Conservation (phyloP, 257 asterid genomes). For the Fraxinus pennsylvanica region DNA sequence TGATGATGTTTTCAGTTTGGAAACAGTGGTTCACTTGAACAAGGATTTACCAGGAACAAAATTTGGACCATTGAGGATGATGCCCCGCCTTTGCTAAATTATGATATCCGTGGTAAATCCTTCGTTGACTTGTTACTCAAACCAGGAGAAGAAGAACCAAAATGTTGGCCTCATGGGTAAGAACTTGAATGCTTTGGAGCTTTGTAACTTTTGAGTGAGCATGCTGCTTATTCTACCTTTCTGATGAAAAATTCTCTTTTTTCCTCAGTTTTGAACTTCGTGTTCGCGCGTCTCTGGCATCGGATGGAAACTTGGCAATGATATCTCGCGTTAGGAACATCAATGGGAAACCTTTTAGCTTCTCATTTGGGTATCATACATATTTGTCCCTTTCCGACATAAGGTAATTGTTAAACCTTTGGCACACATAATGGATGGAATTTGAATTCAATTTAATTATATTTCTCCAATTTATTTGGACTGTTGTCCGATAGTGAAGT, state of each 20-base stretch:
- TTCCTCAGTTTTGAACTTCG: conserved; percentile 76
- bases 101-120: conserved; percentile 64
- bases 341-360: conserved; percentile 82
- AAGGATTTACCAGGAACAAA: conserved; percentile 81
- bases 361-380: conserved; percentile 87
- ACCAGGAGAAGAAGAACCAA: conserved; percentile 83
- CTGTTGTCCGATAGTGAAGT: conserved; percentile 63
- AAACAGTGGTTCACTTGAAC: conserved; percentile 65
- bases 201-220: neutral
- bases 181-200: conserved; percentile 13
- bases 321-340: conserved; percentile 84
- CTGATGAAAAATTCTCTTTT: conserved; percentile 19
- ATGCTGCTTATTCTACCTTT: neutral
- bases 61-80: conserved; percentile 76
- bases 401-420: conserved; percentile 43
- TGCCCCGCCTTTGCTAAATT: conserved; percentile 72
- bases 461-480: neutral
- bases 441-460: neutral
- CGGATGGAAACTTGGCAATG: conserved; percentile 76
- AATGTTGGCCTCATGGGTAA: conserved; percentile 90
- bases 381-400: conserved; percentile 86
- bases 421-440: neutral
- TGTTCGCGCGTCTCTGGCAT: conserved; percentile 70
- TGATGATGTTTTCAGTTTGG: conserved; percentile 53
- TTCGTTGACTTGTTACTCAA: conserved; percentile 77